Evolutionary conservation across 2,329 filamentous ascomycete genomes (phyloP).

Genomic region (Fusarium sp.): DNA sequence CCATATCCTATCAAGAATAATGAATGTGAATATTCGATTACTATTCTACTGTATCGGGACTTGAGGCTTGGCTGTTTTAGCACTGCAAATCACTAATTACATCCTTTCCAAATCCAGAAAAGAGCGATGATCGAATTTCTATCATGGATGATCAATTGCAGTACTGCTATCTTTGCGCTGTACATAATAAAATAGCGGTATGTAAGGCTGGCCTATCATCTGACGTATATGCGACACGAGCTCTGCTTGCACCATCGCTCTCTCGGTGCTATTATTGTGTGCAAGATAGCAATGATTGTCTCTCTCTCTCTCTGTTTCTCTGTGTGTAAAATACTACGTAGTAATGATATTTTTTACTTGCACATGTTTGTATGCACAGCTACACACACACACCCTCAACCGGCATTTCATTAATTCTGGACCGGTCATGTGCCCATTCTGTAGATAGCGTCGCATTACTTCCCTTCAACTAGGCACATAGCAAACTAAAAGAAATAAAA

Average conservation of each 20-base stretch:
- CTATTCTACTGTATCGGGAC: background rate
- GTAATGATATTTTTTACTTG: background rate
- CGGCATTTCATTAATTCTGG: conserved; percentile 26
- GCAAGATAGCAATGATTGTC: conserved; percentile 12
- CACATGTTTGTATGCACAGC: background rate
- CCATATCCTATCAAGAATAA: background rate
- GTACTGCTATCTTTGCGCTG: background rate
- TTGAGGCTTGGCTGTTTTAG: conserved; percentile 10
- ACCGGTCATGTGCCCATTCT: conserved; percentile 28
- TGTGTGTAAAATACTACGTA: background rate
- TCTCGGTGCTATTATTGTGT: conserved; percentile 13
- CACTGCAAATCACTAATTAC: conserved; percentile 32
- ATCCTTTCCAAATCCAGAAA: conserved; percentile 37
- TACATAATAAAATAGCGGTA: conserved; percentile 19
- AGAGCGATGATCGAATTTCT: conserved; percentile 13
- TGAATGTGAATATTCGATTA: conserved; percentile 4
- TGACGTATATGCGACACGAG: conserved; percentile 17
- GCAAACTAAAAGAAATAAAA: conserved; percentile 14
- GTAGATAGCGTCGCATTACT: conserved; percentile 20
- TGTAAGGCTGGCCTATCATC: conserved; percentile 32
- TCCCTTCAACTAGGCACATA: background rate
- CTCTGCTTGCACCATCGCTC: background rate
- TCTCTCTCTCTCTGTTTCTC: background rate
- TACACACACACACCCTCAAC: conserved; percentile 21
- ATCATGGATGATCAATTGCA: conserved; percentile 15